Evolutionary conservation across 2,329 filamentous ascomycete species (phyloP), one percentile per base, ranked within the genome.

Genomic region (Intubia oerlemansii): DNA sequence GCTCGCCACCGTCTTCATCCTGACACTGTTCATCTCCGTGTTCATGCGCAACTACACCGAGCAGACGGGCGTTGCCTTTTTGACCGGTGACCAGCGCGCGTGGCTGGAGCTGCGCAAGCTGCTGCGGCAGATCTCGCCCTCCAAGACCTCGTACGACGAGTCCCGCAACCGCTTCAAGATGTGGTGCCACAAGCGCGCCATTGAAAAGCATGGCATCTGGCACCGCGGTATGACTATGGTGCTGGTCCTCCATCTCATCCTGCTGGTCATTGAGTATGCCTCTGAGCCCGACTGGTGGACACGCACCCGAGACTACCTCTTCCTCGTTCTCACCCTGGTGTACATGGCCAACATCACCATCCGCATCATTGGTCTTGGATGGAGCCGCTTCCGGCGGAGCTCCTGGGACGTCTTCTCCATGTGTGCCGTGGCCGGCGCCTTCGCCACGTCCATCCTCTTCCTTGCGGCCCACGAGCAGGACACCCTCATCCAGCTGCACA

Each of bases 41-140:
- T 98, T 98, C 49, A 98, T 98, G 88, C 80, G 88, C 35, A 98
- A 93, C 48, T 98, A 98, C 51, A 98, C 88, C 1, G 88, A 98
- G 51, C 84, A 95, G 51, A 98, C 88, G 0, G 88, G 88, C 2
- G 88, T 98, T 24, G 88, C 88, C 3, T 98, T 85, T 47, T 56
- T 98, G 41, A 98, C 88, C 1, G 76, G 84, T 1, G 88, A 98
- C 42, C 88, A 98, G 47, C 73, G 88, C 40, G 92, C 85, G 0
- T 98, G 88, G 88, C 65, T 98, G 10, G 88, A 98, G 48, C 52
- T 98, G 39, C 68, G 88, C 32, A 98, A 98, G 51, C 59, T 93
- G 15, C 57, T 98, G 22, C 67, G 80, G 29, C 88, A 95, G 46
- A 82, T 98, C 9, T 85, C 84, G 4, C 88, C 88, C 4, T 93